A percentile compares a stretch with the other conserved stretches of the same genome.
phyloP scores from a whole-genome alignment of 2,329 filamentous ascomycete species.

The Pseudogymnoascus sp. region DNA sequence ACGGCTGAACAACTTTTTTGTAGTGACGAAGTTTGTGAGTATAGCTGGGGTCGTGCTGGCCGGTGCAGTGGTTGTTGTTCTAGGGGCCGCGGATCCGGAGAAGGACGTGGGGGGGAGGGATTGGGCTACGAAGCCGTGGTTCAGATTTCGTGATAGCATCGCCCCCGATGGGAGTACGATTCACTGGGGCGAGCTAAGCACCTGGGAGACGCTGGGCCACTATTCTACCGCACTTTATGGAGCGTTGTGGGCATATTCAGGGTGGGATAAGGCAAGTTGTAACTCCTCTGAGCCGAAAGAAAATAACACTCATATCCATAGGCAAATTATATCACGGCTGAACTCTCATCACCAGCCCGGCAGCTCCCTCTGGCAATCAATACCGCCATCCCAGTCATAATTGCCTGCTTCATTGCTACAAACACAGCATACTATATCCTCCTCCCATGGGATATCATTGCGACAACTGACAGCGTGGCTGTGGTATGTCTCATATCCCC shows the following conservation, averaged over 20 bases:
- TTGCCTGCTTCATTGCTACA: constrained; percentile 52
- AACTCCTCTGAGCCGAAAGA: background rate
- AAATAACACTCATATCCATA: constrained; percentile 22
- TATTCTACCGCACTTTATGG: constrained; percentile 56
- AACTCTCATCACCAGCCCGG: constrained; percentile 44
- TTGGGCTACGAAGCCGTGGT: constrained; percentile 51
- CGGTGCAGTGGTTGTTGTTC: constrained; percentile 41
- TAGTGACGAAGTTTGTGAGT: constrained; percentile 46
- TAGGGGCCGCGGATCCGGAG: constrained; percentile 36
- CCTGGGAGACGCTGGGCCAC: constrained; percentile 55
- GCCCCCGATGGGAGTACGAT: constrained; percentile 45
- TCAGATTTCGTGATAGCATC: constrained; percentile 43
- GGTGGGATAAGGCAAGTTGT: constrained; percentile 57
- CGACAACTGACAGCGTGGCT: constrained; percentile 55
- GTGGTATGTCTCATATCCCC: constrained; percentile 41
- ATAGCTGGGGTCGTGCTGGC: constrained; percentile 45
- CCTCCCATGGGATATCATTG: constrained; percentile 53
- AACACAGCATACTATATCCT: constrained; percentile 59
- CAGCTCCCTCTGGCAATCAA: constrained; percentile 58
- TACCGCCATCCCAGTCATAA: constrained; percentile 52
- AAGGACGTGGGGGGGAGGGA: constrained; percentile 41
- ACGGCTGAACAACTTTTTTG: constrained; percentile 50
- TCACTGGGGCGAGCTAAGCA: constrained; percentile 42
- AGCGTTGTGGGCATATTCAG: constrained; percentile 58
- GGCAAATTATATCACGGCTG: constrained; percentile 51